phyloP scores from a whole-genome alignment of 148 eudicot genomes.

The Camellia lanceoleosa region DNA sequence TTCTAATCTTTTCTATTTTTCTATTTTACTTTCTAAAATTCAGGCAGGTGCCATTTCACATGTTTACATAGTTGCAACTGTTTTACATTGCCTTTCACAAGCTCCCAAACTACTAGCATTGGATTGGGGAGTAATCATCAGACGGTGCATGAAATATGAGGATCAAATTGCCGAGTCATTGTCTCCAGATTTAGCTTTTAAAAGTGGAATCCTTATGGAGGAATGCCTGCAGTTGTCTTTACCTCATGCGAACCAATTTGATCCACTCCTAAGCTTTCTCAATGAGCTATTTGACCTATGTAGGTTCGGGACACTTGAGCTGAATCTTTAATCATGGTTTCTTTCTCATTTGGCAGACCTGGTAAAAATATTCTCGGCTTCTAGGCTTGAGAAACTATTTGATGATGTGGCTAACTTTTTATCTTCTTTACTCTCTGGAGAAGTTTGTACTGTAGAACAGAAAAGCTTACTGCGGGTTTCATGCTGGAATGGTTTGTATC shows the following conservation, averaged over 20 bases:
- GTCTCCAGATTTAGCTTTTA: conserved; percentile 25
- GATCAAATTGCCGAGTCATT: conserved; percentile 33
- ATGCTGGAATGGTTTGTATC: conserved; percentile 70
- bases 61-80: conserved; percentile 48
- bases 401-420: conserved; percentile 59
- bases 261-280: conserved; percentile 60
- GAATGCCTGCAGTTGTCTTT: conserved; percentile 68
- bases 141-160: conserved; percentile 82
- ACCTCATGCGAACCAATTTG: conserved; percentile 62
- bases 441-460: conserved; percentile 33
- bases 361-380: conserved; percentile 59
- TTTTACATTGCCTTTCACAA: conserved; percentile 67
- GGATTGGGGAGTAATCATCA: conserved; percentile 75
- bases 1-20: neutral
- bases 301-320: conserved; percentile 73
- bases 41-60: conserved; percentile 36
- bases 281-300: conserved; percentile 75
- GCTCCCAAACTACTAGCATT: conserved; percentile 74
- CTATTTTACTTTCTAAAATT: conserved; percentile 7
- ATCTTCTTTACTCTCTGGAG: conserved; percentile 39
- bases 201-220: conserved; percentile 55
- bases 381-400: conserved; percentile 67
- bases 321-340: conserved; percentile 55
- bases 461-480: conserved; percentile 51
- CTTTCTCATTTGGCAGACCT: conserved; percentile 61